Evolutionary conservation across 2,329 filamentous ascomycete species (phyloP).

Genomic region (Xylaria sp.): DNA sequence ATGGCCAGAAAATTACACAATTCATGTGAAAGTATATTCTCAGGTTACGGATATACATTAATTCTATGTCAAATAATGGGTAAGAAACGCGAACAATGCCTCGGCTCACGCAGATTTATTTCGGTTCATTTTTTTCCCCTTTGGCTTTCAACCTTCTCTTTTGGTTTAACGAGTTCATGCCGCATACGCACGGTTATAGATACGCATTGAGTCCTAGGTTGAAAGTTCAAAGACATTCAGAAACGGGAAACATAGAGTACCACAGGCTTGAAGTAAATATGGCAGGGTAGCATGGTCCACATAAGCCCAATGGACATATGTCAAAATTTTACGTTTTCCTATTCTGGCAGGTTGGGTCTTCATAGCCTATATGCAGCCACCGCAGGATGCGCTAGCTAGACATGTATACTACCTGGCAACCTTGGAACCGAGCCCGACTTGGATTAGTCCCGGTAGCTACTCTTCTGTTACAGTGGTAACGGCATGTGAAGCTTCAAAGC

Average conservation of each 20-base stretch:
- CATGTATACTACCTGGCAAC: neutral
- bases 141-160: no score
- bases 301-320: neutral
- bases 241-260: neutral
- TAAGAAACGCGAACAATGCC: no score
- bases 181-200: no score
- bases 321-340: constrained; percentile 12
- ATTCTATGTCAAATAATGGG: no score
- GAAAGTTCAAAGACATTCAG: no score
- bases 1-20: no score
- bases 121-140: no score
- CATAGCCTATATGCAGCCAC: neutral
- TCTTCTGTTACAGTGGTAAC: neutral
- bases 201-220: no score
- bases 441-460: neutral
- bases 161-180: no score
- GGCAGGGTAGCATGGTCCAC: neutral
- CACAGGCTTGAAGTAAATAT: neutral
- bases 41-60: no score
- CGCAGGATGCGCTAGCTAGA: neutral
- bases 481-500: neutral
- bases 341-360: constrained; percentile 9
- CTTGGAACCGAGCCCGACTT: neutral
- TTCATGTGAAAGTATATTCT: no score
- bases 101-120: no score